Conservation (phyloP, 768 basidiomycete species). For the Rhodotorula sphaerocarpa region DNA sequence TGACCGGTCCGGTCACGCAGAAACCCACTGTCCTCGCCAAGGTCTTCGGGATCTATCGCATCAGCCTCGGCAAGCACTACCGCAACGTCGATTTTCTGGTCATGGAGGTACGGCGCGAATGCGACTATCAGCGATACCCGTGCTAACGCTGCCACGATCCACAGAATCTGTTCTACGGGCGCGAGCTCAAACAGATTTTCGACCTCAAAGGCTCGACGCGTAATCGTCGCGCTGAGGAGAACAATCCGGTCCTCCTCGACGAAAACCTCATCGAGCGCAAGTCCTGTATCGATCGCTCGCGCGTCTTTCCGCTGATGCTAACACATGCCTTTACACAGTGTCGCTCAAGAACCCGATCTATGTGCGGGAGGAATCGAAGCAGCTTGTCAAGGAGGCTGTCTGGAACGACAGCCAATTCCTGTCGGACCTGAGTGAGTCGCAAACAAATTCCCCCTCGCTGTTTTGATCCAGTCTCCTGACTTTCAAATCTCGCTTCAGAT, state of each 20-base stretch:
- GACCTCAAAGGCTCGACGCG: conserved; percentile 94
- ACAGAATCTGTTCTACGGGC: conserved; percentile 79
- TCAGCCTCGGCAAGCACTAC: conserved; percentile 75
- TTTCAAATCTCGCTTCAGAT: too few relatives aligned
- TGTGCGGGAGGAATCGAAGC: conserved; percentile 90
- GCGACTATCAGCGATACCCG: background rate
- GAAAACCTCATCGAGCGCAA: conserved; percentile 89
- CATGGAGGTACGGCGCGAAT: conserved; percentile 56
- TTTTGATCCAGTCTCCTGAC: too few relatives aligned
- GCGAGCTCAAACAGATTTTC: conserved; percentile 85
- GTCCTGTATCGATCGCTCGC: conserved; percentile 34
- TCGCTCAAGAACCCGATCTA: conserved; percentile 83
- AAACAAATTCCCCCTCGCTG: too few relatives aligned
- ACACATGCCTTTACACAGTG: conserved; percentile 47
- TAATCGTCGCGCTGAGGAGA: conserved; percentile 73
- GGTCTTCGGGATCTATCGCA: conserved; percentile 91
- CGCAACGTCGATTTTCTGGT: conserved; percentile 84
- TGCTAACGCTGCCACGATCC: background rate
- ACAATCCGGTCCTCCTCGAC: conserved; percentile 88
- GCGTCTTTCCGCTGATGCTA: background rate
- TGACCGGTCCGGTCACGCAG: conserved; percentile 45
- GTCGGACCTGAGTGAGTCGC: conserved; percentile 62
- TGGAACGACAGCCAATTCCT: conserved; percentile 94
- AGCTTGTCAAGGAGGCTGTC: conserved; percentile 77
- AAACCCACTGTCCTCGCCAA: conserved; percentile 91